These are phyloP conservation scores for Tolypocladium paradoxum DNA, from an alignment of 2,329 filamentous ascomycete species.

Conservation along the genomic window DNA sequence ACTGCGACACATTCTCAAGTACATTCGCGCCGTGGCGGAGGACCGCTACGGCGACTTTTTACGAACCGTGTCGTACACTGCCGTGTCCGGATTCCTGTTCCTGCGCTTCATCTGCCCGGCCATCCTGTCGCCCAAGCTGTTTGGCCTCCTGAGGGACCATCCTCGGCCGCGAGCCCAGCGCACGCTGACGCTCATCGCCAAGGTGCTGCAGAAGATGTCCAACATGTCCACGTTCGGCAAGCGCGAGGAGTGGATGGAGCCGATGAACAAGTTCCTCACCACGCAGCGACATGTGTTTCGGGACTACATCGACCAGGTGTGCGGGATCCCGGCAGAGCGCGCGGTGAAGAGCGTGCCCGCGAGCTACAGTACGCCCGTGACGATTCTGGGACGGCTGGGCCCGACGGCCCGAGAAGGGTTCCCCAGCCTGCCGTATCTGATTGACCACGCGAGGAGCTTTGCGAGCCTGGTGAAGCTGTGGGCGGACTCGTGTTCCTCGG, in stretches of 20 bases:
- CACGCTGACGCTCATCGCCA: conserved; percentile 84
- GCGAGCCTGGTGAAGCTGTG: conserved; percentile 75
- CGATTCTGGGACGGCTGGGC: conserved; percentile 74
- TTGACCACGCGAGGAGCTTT: conserved; percentile 79
- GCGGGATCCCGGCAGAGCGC: conserved; percentile 66
- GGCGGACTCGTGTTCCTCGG: conserved; percentile 45
- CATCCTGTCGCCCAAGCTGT: conserved; percentile 91
- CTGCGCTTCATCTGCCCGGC: conserved; percentile 91
- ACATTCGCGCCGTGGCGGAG: conserved; percentile 84
- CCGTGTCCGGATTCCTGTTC: conserved; percentile 90
- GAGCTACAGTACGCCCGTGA: conserved; percentile 84
- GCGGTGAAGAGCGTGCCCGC: conserved; percentile 58
- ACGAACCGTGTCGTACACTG: conserved; percentile 82
- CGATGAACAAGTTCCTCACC: conserved; percentile 83
- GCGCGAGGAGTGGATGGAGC: conserved; percentile 98
- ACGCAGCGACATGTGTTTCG: conserved; percentile 72
- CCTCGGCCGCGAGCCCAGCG: conserved; percentile 74
- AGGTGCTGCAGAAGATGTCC: conserved; percentile 80
- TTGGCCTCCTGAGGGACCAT: conserved; percentile 73
- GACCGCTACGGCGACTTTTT: conserved; percentile 91
- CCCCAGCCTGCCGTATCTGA: conserved; percentile 82
- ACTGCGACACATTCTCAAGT: conserved; percentile 75
- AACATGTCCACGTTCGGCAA: conserved; percentile 87
- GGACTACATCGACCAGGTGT: conserved; percentile 76
- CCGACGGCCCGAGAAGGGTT: conserved; percentile 81